A percentile compares a stretch with the other conserved stretches of the same genome.
Evolutionary conservation across 2,329 filamentous ascomycete species (phyloP).

Genomic region (Pseudopithomyces maydicus): DNA sequence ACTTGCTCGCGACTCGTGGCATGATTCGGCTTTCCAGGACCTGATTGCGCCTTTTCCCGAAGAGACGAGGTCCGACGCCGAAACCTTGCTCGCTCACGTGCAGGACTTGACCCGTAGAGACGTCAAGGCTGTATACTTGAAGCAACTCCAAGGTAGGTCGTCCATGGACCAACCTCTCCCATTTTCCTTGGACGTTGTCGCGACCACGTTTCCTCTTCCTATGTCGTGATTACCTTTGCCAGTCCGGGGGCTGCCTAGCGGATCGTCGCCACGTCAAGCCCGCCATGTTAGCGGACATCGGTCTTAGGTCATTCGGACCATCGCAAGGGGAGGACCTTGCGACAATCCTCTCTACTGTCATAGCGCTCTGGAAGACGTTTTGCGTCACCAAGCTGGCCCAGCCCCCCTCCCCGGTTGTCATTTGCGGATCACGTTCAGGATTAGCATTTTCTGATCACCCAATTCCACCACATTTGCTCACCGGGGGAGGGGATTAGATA

Average conservation of each 20-base stretch:
- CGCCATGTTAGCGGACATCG: slow-evolving; percentile 27
- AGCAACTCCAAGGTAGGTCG: slow-evolving; percentile 67
- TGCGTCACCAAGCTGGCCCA: slow-evolving; percentile 5
- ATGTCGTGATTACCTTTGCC: slow-evolving; percentile 7
- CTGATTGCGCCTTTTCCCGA: slow-evolving; percentile 75
- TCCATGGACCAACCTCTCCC: slow-evolving; percentile 11
- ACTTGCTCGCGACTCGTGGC: slow-evolving; percentile 70
- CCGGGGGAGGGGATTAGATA: too few relatives aligned
- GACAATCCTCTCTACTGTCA: slow-evolving; percentile 31
- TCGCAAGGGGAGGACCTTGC: slow-evolving; percentile 22
- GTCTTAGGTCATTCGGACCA: slow-evolving; percentile 26
- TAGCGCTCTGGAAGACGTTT: slow-evolving; percentile 18
- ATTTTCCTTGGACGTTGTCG: slow-evolving; percentile 15
- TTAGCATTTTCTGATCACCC: slow-evolving; percentile 15
- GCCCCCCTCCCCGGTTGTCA: slow-evolving; percentile 13
- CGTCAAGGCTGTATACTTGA: slow-evolving; percentile 77
- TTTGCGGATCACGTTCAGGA: slow-evolving; percentile 18
- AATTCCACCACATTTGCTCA: slow-evolving; percentile 15
- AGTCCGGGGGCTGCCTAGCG: slow-evolving; percentile 12
- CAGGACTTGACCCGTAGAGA: slow-evolving; percentile 72
- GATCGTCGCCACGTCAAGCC: slow-evolving; percentile 26
- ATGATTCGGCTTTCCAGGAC: slow-evolving; percentile 64
- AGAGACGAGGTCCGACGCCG: slow-evolving; percentile 63
- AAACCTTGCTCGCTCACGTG: slow-evolving; percentile 69
- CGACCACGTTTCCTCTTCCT: slow-evolving; percentile 14